phyloP scores from a whole-genome alignment of 2,329 filamentous ascomycete genomes.

The Ploettnerulaceae sp. region DNA sequence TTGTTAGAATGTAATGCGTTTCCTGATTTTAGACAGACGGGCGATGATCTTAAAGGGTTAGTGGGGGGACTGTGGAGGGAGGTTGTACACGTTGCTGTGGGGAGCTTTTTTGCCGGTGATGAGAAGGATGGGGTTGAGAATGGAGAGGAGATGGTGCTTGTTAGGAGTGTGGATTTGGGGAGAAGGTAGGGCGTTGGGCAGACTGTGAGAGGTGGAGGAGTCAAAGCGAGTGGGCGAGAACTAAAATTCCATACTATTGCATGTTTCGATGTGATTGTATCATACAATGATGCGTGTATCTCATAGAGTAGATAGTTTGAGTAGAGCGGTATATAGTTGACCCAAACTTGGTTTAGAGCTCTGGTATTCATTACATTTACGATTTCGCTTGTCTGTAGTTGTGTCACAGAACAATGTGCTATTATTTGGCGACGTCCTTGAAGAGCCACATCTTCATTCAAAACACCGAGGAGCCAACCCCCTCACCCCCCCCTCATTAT shows the following conservation, averaged over 20 bases:
- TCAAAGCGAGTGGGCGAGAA: not conserved
- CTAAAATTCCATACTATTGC: not conserved
- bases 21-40: constrained; percentile 92
- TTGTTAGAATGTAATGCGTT: constrained; percentile 93
- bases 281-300: too few relatives aligned
- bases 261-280: too few relatives aligned
- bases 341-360: too few relatives aligned
- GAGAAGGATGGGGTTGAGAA: constrained; percentile 25
- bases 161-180: constrained; percentile 51
- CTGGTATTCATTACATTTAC: too few relatives aligned
- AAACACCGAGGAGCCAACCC: too few relatives aligned
- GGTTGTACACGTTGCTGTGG: constrained; percentile 62
- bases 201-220: not conserved
- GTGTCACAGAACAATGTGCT: too few relatives aligned
- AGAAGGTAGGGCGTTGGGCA: constrained; percentile 24
- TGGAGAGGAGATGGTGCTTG: constrained; percentile 43
- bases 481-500: too few relatives aligned
- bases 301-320: too few relatives aligned
- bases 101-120: constrained; percentile 58
- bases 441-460: too few relatives aligned
- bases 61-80: constrained; percentile 74
- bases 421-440: too few relatives aligned
- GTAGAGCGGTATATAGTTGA: too few relatives aligned
- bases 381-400: too few relatives aligned
- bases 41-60: constrained; percentile 63